Base-by-base conservation (phyloP, 768 basidiomycete species). In the Trametes cubensis region DNA sequence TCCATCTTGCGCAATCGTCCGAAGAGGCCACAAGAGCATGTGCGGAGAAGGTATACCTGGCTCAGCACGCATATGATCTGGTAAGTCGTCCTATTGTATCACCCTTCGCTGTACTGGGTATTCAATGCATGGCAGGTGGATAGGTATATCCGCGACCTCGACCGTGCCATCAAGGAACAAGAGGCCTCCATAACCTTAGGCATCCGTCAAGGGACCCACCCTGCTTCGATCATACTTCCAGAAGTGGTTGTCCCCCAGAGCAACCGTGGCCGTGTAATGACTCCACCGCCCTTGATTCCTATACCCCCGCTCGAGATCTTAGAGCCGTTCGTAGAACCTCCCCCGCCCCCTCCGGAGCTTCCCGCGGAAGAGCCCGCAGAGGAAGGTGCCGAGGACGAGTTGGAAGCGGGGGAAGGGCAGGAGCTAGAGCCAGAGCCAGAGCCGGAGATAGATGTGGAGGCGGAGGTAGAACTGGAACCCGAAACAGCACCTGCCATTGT, bases 31-130 rank as follows among this genome's bases (percentile, higher is more conserved):
- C 87, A 11, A 82, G 84, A 4, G 81, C 85, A 4, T 83, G 85
- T 13, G 88, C 91, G 63, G 92, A 94, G 72, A 93, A 93, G 70
- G 82, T 89, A 30, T 90, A 85, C 65, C 79, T 93, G 18, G 87
- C 90, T 2, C 83, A 84, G 66, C 82, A 89, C 11, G 83, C 85
- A 25, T 83, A 85, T 66, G 87, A 90, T 67, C 84, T 86, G 39
- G 92, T 92, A 70, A 61, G 85, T 70, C 38, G 21, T 26, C 25
- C 21, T 11, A 28, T 28, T 23, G 23, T 17, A 13, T 20, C 15
- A n/a, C n/a, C 51, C 21, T 11, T 18, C 42, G 8, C 23, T 25
- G 25, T 26, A 13, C 45, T 52, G 34, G 1, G 8, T 34, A 38
- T 44, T 30, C 40, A 17, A 21, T 41, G n/a, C 40, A 7, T 15